These are phyloP conservation scores for Suillus subalutaceus DNA, from an alignment of 768 basidiomycete species.

Conservation along the genomic window DNA sequence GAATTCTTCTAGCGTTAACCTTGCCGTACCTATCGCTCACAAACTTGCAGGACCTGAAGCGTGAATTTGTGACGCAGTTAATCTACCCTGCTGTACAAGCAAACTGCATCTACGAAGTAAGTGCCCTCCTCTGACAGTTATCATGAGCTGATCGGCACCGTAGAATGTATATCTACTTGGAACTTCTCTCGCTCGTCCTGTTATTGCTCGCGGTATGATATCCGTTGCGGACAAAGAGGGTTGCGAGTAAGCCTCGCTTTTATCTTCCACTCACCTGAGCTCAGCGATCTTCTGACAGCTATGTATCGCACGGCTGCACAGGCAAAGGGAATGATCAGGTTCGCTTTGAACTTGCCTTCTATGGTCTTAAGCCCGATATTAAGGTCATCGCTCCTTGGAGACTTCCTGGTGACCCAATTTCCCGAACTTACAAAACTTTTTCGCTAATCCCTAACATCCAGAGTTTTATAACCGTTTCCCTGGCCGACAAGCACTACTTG, in stretches of 20 bases:
- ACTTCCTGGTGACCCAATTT: slow-evolving; percentile 65
- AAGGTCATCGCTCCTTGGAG: slow-evolving; percentile 99
- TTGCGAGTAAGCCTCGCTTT: slow-evolving; percentile 77
- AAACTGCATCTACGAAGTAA: slow-evolving; percentile 97
- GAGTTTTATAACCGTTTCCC: slow-evolving; percentile 53
- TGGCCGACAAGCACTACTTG: slow-evolving; percentile 73
- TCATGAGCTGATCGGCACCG: not conserved
- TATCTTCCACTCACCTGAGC: not conserved
- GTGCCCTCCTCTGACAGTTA: slow-evolving; percentile 13
- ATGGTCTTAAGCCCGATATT: slow-evolving; percentile 95
- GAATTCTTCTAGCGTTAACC: not conserved
- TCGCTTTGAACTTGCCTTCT: slow-evolving; percentile 98
- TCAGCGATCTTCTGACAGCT: slow-evolving; percentile 48
- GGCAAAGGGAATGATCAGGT: slow-evolving; percentile 99
- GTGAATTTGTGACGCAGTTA: slow-evolving; percentile 93
- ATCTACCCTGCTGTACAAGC: slow-evolving; percentile 99
- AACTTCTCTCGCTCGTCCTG: slow-evolving; percentile 96
- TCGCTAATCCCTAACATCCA: slow-evolving; percentile 26
- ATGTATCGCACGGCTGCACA: slow-evolving; percentile 97
- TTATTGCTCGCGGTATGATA: slow-evolving; percentile 99
- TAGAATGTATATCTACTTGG: slow-evolving; percentile 97
- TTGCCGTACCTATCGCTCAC: slow-evolving; percentile 5
- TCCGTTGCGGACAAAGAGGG: slow-evolving; percentile 85
- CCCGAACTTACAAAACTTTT: not conserved
- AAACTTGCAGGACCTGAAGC: slow-evolving; percentile 77